Percentiles rank a stretch among this genome's conserved stretches.
These are phyloP conservation scores for Mariannaea sp. DNA, from an alignment of 2,329 filamentous ascomycete species.

Conservation along the genomic window DNA sequence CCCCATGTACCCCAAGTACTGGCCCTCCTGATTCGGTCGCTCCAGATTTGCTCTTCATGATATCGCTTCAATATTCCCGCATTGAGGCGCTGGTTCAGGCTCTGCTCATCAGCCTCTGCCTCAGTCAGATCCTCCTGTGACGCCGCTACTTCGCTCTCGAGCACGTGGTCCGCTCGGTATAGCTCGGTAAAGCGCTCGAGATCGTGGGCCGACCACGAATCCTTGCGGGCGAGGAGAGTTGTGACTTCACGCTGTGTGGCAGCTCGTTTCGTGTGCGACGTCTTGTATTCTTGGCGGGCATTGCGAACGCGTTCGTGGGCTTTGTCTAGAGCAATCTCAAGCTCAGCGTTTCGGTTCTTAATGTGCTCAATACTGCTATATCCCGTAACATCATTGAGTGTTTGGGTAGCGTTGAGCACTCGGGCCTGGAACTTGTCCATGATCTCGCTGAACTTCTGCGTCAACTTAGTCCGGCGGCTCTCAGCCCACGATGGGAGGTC, in stretches of 20 bases:
- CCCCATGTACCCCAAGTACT: conserved; percentile 99
- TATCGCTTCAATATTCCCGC: conserved; percentile 87
- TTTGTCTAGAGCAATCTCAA: conserved; percentile 61
- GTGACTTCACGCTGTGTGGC: conserved; percentile 94
- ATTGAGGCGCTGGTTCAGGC: conserved; percentile 74
- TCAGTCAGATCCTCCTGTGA: conserved; percentile 73
- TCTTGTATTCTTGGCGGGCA: conserved; percentile 77
- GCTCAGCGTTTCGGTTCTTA: conserved; percentile 74
- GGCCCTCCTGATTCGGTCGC: conserved; percentile 93
- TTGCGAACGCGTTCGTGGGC: conserved; percentile 70
- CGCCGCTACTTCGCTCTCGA: conserved; percentile 80
- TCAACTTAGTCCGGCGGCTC: conserved; percentile 41
- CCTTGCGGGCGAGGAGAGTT: conserved; percentile 88
- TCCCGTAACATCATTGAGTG: conserved; percentile 91
- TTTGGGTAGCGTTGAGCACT: conserved; percentile 81
- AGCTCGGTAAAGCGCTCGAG: conserved; percentile 93
- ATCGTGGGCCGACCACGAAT: conserved; percentile 84
- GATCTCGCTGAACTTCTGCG: conserved; percentile 50
- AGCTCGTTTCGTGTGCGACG: conserved; percentile 83
- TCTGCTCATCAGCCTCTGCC: conserved; percentile 80
- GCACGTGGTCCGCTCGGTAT: conserved; percentile 89
- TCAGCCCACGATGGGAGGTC: conserved; percentile 44
- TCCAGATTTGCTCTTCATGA: conserved; percentile 99
- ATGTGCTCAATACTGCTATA: conserved; percentile 90
- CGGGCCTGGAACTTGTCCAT: conserved; percentile 92